Percentiles rank a stretch among this genome's conserved stretches.
Conservation (phyloP, 768 basidiomycete genomes). For the Termitomyces sp. region DNA sequence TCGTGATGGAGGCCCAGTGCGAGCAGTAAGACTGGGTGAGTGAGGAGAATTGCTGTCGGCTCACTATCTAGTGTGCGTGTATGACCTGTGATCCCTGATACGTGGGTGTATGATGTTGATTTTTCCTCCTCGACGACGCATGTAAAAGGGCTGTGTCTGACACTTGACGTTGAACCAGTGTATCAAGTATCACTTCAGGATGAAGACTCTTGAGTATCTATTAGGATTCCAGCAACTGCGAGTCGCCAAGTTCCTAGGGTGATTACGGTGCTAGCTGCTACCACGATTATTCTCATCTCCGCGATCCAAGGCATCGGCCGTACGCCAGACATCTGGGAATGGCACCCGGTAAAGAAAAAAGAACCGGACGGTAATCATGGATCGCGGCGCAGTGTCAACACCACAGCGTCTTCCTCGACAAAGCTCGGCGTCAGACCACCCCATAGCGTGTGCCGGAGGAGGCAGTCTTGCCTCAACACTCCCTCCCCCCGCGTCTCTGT, state of each 20-base stretch:
- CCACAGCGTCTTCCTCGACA: slow-evolving; percentile 32
- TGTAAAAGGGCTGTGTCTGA: neutral
- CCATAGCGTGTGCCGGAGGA: slow-evolving; percentile 46
- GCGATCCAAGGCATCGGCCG: too few relatives aligned
- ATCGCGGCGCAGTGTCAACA: slow-evolving; percentile 39
- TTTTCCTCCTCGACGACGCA: neutral
- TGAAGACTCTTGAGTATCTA: neutral
- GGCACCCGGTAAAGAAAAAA: neutral
- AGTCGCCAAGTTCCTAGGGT: too few relatives aligned
- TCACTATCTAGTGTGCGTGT: neutral
- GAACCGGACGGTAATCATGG: neutral
- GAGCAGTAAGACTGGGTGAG: neutral
- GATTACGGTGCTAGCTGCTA: too few relatives aligned
- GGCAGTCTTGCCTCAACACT: slow-evolving; percentile 44
- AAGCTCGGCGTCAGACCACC: slow-evolving; percentile 45
- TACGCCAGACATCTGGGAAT: too few relatives aligned
- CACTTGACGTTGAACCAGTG: neutral
- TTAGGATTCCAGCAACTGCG: neutral
- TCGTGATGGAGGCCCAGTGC: too few relatives aligned
- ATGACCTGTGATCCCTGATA: neutral
- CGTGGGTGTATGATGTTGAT: neutral
- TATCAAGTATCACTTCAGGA: neutral
- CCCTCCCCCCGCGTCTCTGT: slow-evolving; percentile 33
- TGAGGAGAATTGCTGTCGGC: neutral
- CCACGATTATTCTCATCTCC: too few relatives aligned